A percentile compares a stretch with the other conserved stretches of the same genome.
Evolutionary conservation across 257 asterid genomes (phyloP).

Genomic region (Solanum paucissectum): DNA sequence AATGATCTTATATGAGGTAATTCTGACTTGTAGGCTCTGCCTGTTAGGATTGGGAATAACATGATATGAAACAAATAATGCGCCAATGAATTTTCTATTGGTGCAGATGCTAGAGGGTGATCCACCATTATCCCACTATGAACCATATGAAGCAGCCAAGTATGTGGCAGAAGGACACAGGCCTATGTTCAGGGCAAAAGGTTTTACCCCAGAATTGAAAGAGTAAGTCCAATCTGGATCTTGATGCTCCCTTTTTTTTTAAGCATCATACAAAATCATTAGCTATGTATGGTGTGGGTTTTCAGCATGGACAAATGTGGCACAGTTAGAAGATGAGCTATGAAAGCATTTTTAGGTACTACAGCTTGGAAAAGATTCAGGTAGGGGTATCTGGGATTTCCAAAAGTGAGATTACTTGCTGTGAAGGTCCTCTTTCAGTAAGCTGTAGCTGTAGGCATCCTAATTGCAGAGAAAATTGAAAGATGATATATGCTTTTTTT

Average conservation of each 20-base stretch:
- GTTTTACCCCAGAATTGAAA: slow-evolving; percentile 52
- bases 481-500: not conserved
- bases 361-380: not conserved
- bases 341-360: not conserved
- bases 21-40: not conserved
- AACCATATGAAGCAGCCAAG: slow-evolving; percentile 92
- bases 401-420: not conserved
- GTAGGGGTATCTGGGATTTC: not conserved
- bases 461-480: not conserved
- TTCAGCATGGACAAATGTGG: not conserved
- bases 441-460: not conserved
- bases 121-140: slow-evolving; percentile 68
- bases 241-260: not conserved
- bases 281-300: not conserved
- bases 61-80: not conserved
- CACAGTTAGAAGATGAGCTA: not conserved
- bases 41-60: slow-evolving; percentile 3
- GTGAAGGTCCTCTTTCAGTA: not conserved
- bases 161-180: slow-evolving; percentile 87
- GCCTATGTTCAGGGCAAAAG: slow-evolving; percentile 64
- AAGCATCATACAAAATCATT: not conserved
- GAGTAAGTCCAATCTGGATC: slow-evolving; percentile 48
- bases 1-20: slow-evolving; percentile 93
- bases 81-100: not conserved
- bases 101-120: slow-evolving; percentile 99